Evolutionary conservation across 2,329 filamentous ascomycete species (phyloP).

Genomic region (Penicillium nordicum): DNA sequence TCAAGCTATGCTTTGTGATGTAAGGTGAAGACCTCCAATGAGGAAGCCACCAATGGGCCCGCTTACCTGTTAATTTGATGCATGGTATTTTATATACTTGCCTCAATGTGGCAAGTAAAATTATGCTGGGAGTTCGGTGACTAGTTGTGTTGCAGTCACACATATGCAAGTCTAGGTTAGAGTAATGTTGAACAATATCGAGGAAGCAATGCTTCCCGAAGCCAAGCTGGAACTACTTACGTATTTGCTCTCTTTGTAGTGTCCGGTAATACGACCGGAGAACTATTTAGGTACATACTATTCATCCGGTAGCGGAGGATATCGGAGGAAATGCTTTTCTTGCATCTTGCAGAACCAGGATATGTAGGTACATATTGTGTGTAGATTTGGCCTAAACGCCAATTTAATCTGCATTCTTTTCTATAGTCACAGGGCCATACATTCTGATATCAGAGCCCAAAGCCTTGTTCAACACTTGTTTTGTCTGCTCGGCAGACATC

Average conservation of each 20-base stretch:
- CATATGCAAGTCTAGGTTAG: not conserved
- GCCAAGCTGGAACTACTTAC: not conserved
- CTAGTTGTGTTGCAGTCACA: not conserved
- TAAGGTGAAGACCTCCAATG: not conserved
- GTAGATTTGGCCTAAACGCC: not conserved
- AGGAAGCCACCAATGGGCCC: no score
- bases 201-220: no score
- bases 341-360: not conserved
- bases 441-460: not conserved
- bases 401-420: not conserved
- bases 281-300: not conserved
- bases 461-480: not conserved
- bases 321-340: not conserved
- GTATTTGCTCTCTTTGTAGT: not conserved
- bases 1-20: not conserved
- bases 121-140: not conserved
- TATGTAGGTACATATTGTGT: conserved; percentile 5
- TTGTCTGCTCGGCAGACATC: not conserved
- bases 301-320: not conserved
- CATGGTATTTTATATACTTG: not conserved
- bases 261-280: not conserved
- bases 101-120: not conserved
- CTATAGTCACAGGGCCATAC: not conserved
- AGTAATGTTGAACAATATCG: not conserved
- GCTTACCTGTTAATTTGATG: no score